Evolutionary conservation across 768 basidiomycete species (phyloP).

Genomic region (Serendipita sp.): DNA sequence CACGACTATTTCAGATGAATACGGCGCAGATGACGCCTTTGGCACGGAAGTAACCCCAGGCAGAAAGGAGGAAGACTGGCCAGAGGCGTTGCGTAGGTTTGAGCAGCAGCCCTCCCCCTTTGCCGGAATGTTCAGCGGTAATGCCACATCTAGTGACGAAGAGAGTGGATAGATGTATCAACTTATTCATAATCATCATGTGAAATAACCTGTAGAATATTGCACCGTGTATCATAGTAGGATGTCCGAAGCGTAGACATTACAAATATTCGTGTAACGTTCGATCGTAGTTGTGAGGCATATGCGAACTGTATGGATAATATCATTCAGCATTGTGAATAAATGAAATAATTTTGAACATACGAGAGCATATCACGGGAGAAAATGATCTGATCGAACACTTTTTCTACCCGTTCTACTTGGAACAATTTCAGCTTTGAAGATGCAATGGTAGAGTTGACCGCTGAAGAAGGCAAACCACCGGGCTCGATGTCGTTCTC

Average conservation of each 20-base stretch:
- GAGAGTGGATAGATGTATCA: too few species aligned
- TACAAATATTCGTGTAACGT: conserved; percentile 53
- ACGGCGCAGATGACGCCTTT: too few species aligned
- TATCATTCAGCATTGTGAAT: neutral
- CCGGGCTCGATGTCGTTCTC: conserved; percentile 51
- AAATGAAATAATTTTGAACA: conserved; percentile 12
- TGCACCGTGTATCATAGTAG: neutral
- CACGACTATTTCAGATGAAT: neutral
- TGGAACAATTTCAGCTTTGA: conserved; percentile 46
- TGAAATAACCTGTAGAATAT: neutral
- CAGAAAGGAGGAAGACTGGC: neutral
- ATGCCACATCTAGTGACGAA: too few species aligned
- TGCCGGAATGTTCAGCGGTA: neutral
- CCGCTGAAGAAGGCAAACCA: conserved; percentile 19
- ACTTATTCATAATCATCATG: too few species aligned
- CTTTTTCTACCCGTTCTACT: conserved; percentile 56
- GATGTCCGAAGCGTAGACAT: conserved; percentile 2
- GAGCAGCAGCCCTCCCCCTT: neutral
- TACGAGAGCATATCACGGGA: conserved; percentile 69
- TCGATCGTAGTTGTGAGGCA: conserved; percentile 68
- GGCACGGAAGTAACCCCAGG: neutral
- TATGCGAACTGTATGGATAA: conserved; percentile 28
- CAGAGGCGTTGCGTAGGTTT: neutral
- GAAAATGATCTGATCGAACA: conserved; percentile 69
- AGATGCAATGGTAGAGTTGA: conserved; percentile 9